Conservation (phyloP, 495 filamentous ascomycete genomes). For the Entonaema liquescens region DNA sequence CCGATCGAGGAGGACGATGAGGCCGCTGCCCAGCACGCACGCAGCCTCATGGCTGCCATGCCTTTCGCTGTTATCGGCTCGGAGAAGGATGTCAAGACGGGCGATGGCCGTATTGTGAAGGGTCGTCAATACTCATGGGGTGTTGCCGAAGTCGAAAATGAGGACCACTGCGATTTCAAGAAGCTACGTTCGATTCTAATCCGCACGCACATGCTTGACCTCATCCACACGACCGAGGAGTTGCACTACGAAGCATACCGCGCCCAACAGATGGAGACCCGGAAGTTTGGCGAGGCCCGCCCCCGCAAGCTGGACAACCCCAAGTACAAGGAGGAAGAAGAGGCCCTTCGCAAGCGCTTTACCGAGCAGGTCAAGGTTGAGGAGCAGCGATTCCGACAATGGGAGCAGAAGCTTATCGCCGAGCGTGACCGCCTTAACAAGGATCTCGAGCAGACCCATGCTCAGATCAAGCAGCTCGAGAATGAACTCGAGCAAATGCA, state of each 20-base stretch:
- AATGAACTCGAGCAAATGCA: slow-evolving; percentile 92
- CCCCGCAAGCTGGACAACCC: slow-evolving; percentile 98
- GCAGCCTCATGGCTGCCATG: slow-evolving; percentile 94
- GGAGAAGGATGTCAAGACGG: slow-evolving; percentile 98
- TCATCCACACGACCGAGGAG: slow-evolving; percentile 99
- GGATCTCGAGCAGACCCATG: slow-evolving; percentile 96
- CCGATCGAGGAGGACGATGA: slow-evolving; percentile 98
- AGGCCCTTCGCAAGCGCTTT: slow-evolving; percentile 96
- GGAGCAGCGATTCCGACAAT: slow-evolving; percentile 97
- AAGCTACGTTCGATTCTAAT: slow-evolving; percentile 98
- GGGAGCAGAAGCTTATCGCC: slow-evolving; percentile 99
- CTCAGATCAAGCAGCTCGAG: slow-evolving; percentile 96
- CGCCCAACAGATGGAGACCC: slow-evolving; percentile 98
- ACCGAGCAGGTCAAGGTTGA: slow-evolving; percentile 99
- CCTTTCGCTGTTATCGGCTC: slow-evolving; percentile 98
- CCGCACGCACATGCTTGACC: slow-evolving; percentile 99
- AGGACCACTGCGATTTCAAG: slow-evolving; percentile 99
- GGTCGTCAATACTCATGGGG: slow-evolving; percentile 99
- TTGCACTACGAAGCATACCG: slow-evolving; percentile 99
- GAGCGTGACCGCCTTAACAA: slow-evolving; percentile 99
- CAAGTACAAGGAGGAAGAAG: slow-evolving; percentile 99
- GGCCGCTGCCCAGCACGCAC: slow-evolving; percentile 90
- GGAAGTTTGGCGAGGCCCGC: slow-evolving; percentile 97
- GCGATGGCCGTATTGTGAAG: slow-evolving; percentile 95
- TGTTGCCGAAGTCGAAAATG: slow-evolving; percentile 99